Conservation (phyloP, 805 yeast species). For the Yarrowia divulgata region DNA sequence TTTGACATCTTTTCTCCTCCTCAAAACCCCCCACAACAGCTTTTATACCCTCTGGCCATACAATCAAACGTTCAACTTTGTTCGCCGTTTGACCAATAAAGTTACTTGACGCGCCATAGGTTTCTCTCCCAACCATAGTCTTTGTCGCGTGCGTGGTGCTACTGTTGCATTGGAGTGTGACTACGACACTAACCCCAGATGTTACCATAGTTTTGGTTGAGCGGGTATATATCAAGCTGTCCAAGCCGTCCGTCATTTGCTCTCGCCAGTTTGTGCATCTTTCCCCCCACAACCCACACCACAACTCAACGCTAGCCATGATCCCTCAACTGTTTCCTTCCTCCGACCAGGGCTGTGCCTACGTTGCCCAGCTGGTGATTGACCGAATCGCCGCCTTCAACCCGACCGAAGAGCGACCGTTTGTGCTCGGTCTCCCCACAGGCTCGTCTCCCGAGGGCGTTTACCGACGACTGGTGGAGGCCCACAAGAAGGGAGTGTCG, state of each 20-base stretch:
- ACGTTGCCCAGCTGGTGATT: slow-evolving; percentile 57
- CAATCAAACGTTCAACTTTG: neutral
- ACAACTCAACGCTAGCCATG: neutral
- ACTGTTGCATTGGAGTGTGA: slow-evolving; percentile 12
- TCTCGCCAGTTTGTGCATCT: neutral
- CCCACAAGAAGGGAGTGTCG: slow-evolving; percentile 55
- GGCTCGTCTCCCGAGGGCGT: slow-evolving; percentile 68
- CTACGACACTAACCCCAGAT: slow-evolving; percentile 32
- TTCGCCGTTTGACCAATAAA: neutral
- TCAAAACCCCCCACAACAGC: too few relatives aligned
- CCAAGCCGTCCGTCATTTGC: neutral
- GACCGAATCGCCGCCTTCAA: slow-evolving; percentile 54
- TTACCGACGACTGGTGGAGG: slow-evolving; percentile 56
- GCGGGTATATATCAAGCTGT: slow-evolving; percentile 27
- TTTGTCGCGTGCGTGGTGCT: slow-evolving; percentile 33
- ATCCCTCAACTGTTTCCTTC: slow-evolving; percentile 41
- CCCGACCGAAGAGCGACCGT: slow-evolving; percentile 57
- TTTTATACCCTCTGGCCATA: neutral
- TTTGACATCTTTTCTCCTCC: too few relatives aligned
- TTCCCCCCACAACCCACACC: neutral
- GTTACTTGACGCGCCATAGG: slow-evolving; percentile 22
- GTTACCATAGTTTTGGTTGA: slow-evolving; percentile 30
- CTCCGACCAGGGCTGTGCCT: slow-evolving; percentile 47
- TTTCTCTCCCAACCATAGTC: slow-evolving; percentile 36
- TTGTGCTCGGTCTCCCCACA: slow-evolving; percentile 64